Conservation (phyloP, 345 rosid species). For the Aquilaria malaccensis region DNA sequence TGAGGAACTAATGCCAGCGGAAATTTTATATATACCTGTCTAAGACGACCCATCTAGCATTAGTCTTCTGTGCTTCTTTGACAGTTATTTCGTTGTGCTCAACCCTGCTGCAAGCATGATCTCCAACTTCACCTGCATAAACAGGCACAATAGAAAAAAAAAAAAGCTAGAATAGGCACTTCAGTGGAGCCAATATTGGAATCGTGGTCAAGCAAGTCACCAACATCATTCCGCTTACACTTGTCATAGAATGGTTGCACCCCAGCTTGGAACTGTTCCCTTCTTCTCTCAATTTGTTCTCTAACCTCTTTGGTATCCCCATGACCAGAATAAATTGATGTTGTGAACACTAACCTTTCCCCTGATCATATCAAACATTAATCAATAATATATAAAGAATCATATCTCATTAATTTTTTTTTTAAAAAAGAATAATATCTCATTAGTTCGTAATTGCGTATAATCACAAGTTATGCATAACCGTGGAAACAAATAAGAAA, state of each 20-base stretch:
- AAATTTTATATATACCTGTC: slow-evolving; percentile 27
- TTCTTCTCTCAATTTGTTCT: slow-evolving; percentile 40
- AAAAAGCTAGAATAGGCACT: background rate
- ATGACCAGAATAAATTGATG: slow-evolving; percentile 9
- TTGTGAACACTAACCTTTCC: slow-evolving; percentile 33
- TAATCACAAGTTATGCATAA: too few relatives aligned
- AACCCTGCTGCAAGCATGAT: slow-evolving; percentile 45
- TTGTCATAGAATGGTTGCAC: slow-evolving; percentile 33
- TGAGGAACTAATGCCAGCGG: too few relatives aligned
- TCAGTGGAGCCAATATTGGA: background rate
- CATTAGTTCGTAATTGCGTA: too few relatives aligned
- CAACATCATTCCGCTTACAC: slow-evolving; percentile 43
- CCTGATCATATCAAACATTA: slow-evolving; percentile 14
- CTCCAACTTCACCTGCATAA: slow-evolving; percentile 43
- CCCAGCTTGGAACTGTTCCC: slow-evolving; percentile 25
- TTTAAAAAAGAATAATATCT: too few relatives aligned
- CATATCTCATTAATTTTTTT: too few relatives aligned
- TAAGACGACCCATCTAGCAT: slow-evolving; percentile 44
- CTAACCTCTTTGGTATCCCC: slow-evolving; percentile 31
- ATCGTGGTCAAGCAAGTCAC: background rate
- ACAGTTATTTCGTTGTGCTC: slow-evolving; percentile 26
- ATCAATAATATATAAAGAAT: too few relatives aligned
- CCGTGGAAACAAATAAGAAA: too few relatives aligned
- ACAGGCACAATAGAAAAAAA: background rate
- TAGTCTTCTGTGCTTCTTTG: slow-evolving; percentile 29